Evolutionary conservation across 2,329 filamentous ascomycete genomes (phyloP).

Genomic region (Anthostomella pinea): DNA sequence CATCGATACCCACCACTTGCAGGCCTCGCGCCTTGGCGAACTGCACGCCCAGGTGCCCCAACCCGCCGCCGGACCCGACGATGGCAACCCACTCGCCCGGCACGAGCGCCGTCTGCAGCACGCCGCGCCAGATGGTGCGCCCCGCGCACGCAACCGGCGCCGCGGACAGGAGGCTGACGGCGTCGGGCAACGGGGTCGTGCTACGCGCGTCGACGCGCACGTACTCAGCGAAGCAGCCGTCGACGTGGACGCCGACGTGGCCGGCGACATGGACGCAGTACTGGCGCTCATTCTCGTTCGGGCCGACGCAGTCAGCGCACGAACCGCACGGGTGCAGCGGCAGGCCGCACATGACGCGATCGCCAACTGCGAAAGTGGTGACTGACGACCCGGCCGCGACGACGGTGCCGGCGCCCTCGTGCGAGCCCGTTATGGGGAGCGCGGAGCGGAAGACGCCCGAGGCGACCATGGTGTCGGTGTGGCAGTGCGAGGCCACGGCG

Average conservation of each 20-base stretch:
- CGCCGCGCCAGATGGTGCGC: conserved; percentile 46
- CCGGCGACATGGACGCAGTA: conserved; percentile 48
- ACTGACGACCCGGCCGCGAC: conserved; percentile 43
- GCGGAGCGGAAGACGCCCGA: conserved; percentile 45
- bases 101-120: conserved; percentile 39
- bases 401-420: conserved; percentile 57
- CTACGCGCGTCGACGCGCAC: conserved; percentile 47
- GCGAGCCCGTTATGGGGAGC: conserved; percentile 53
- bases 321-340: conserved; percentile 50
- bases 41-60: conserved; percentile 50
- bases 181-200: conserved; percentile 45
- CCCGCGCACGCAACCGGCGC: conserved; percentile 58
- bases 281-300: conserved; percentile 45
- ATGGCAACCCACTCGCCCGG: conserved; percentile 39
- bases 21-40: conserved; percentile 49
- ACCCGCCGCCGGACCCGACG: conserved; percentile 48
- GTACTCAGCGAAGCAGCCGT: conserved; percentile 59
- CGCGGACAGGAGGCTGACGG: conserved; percentile 47
- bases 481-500: conserved; percentile 59
- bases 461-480: conserved; percentile 58
- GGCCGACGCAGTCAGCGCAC: conserved; percentile 49
- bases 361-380: conserved; percentile 44
- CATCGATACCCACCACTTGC: conserved; percentile 52
- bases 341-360: conserved; percentile 55
- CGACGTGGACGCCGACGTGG: conserved; percentile 45